These are phyloP conservation scores for Tetracladium maxilliforme DNA, from an alignment of 2,329 filamentous ascomycete species.

Conservation along the genomic window DNA sequence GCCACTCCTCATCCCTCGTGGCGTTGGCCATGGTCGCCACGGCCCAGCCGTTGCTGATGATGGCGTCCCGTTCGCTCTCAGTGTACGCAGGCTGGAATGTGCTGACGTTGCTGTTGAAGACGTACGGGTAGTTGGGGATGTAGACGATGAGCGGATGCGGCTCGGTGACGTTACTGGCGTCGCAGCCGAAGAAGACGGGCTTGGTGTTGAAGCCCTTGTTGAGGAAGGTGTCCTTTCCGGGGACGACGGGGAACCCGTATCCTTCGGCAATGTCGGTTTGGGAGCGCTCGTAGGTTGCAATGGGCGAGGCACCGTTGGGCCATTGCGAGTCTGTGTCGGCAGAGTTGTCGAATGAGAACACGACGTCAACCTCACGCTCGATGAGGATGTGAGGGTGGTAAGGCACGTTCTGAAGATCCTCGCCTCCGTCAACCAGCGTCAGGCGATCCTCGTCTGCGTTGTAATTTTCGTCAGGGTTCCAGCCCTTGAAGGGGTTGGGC, in stretches of 20 bases:
- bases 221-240: constrained; percentile 63
- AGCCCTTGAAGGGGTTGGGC: constrained; percentile 64
- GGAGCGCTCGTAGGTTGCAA: constrained; percentile 60
- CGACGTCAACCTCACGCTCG: constrained; percentile 57
- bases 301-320: constrained; percentile 64
- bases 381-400: constrained; percentile 66
- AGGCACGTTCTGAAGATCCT: constrained; percentile 68
- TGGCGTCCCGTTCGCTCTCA: constrained; percentile 52
- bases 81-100: constrained; percentile 60
- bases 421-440: constrained; percentile 64
- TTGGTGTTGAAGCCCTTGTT: constrained; percentile 60
- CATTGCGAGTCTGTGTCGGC: constrained; percentile 55
- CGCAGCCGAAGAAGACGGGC: constrained; percentile 72
- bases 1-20: constrained; percentile 61
- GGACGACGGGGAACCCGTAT: constrained; percentile 57
- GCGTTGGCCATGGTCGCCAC: constrained; percentile 72
- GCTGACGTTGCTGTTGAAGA: constrained; percentile 60
- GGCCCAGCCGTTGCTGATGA: constrained; percentile 79
- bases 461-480: constrained; percentile 41
- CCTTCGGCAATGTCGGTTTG: constrained; percentile 44
- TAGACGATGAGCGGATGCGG: constrained; percentile 66
- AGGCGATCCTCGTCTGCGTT: constrained; percentile 38
- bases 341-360: constrained; percentile 68
- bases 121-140: constrained; percentile 73
- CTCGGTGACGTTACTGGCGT: constrained; percentile 45